These are phyloP conservation scores for Trichocomaceae sp. DNA, from an alignment of 2,329 filamentous ascomycete species.

Conservation along the genomic window DNA sequence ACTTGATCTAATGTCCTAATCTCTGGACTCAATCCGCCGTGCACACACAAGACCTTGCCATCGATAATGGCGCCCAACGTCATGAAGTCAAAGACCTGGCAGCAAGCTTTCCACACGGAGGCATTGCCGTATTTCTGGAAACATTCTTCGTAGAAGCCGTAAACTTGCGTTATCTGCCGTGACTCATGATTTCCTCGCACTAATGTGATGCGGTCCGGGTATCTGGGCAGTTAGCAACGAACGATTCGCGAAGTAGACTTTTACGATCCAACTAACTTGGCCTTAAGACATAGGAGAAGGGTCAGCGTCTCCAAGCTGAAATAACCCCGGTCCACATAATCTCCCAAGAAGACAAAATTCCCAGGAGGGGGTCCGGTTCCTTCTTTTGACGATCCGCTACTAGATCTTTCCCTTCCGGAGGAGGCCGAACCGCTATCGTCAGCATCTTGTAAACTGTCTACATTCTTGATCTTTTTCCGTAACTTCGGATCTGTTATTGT, in stretches of 20 bases:
- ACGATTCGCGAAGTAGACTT: not conserved
- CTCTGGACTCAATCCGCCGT: constrained; percentile 65
- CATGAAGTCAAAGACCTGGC: constrained; percentile 71
- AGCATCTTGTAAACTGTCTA: constrained; percentile 20
- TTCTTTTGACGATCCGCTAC: constrained; percentile 23
- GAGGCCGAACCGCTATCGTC: constrained; percentile 23
- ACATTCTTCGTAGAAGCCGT: constrained; percentile 73
- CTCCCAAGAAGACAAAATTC: constrained; percentile 66
- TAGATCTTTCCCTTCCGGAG: constrained; percentile 22
- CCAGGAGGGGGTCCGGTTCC: constrained; percentile 48
- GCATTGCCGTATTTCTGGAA: constrained; percentile 71
- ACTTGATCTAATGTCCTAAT: constrained; percentile 71
- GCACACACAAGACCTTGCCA: constrained; percentile 66
- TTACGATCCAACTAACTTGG: constrained; percentile 49
- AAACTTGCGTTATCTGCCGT: constrained; percentile 70
- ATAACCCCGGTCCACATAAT: constrained; percentile 69
- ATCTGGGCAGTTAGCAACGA: constrained; percentile 40
- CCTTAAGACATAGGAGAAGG: constrained; percentile 64
- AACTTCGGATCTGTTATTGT: constrained; percentile 83
- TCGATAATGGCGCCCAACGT: constrained; percentile 68
- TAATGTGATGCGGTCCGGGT: constrained; percentile 64
- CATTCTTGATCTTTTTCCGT: constrained; percentile 70
- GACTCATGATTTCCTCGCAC: constrained; percentile 71
- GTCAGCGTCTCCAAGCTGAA: constrained; percentile 70
- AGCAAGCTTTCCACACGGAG: constrained; percentile 72